These are phyloP conservation scores for Fennellomyces sp. DNA, from an alignment of 371 early-diverging fungal species.

Conservation along the genomic window DNA sequence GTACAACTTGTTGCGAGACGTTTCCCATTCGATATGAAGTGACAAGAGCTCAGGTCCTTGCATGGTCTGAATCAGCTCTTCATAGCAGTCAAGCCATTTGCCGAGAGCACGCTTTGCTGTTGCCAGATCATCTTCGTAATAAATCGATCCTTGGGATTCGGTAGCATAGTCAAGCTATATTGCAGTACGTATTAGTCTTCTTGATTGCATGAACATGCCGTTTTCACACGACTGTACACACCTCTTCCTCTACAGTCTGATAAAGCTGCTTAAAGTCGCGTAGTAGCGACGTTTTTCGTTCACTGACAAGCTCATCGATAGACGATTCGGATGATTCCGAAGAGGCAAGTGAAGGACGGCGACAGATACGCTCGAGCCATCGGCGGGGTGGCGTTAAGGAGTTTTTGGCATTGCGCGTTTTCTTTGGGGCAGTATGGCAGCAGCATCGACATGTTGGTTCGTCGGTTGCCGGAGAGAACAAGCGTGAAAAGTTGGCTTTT, in stretches of 20 bases:
- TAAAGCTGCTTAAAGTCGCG: slow-evolving; percentile 4
- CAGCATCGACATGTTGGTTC: neutral
- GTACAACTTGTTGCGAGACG: slow-evolving; percentile 2
- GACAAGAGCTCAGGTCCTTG: slow-evolving; percentile 11
- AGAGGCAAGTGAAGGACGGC: slow-evolving; percentile 1
- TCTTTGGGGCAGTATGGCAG: neutral
- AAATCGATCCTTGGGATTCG: slow-evolving; percentile 27
- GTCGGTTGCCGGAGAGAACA: neutral
- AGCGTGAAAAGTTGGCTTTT: too few relatives aligned
- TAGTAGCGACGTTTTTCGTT: neutral
- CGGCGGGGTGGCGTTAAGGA: slow-evolving; percentile 7
- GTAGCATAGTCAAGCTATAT: slow-evolving; percentile 27
- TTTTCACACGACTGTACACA: neutral
- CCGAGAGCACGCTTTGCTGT: slow-evolving; percentile 19
- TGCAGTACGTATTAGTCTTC: neutral
- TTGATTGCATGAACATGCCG: neutral
- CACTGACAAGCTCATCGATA: neutral
- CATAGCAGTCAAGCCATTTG: slow-evolving; percentile 17
- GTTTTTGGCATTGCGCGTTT: neutral
- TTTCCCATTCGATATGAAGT: slow-evolving; percentile 29
- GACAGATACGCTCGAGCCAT: slow-evolving; percentile 5
- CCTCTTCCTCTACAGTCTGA: slow-evolving; percentile 8
- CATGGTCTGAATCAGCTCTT: slow-evolving; percentile 17
- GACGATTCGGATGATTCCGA: neutral
- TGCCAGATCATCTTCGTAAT: slow-evolving; percentile 22